Conservation (phyloP, 2,329 filamentous ascomycete species). For the Colletotrichum sp. region DNA sequence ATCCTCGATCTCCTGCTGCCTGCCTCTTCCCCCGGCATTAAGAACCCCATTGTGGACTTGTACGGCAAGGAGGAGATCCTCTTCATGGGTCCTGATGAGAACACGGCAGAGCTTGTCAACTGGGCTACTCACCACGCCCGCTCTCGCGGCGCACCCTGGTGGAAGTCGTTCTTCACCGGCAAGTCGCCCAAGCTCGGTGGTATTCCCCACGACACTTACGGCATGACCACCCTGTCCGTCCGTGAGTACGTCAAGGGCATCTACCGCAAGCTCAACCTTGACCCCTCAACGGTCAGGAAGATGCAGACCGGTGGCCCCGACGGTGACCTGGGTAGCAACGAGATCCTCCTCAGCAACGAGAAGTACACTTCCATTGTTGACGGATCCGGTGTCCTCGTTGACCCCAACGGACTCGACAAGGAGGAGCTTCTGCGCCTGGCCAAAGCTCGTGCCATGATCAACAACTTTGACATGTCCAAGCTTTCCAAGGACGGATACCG, state of each 20-base stretch:
- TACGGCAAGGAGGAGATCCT: slow-evolving; percentile 96
- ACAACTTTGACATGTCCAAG: slow-evolving; percentile 82
- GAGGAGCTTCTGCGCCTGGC: slow-evolving; percentile 85
- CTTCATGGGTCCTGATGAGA: slow-evolving; percentile 99
- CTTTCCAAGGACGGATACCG: slow-evolving; percentile 89
- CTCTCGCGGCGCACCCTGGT: slow-evolving; percentile 88
- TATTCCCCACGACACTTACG: slow-evolving; percentile 94
- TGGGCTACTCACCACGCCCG: slow-evolving; percentile 98
- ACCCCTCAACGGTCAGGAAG: slow-evolving; percentile 84
- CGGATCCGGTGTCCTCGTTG: slow-evolving; percentile 91
- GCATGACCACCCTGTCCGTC: slow-evolving; percentile 97
- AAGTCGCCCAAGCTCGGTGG: slow-evolving; percentile 96
- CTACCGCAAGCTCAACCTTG: slow-evolving; percentile 93
- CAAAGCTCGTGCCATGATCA: slow-evolving; percentile 87
- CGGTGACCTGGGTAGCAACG: slow-evolving; percentile 95
- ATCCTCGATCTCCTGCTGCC: slow-evolving; percentile 94
- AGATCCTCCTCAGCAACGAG: slow-evolving; percentile 94
- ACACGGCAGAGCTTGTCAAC: slow-evolving; percentile 94
- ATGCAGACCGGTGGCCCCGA: slow-evolving; percentile 98
- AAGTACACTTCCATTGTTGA: slow-evolving; percentile 97
- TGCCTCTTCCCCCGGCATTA: slow-evolving; percentile 92
- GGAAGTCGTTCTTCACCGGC: slow-evolving; percentile 99
- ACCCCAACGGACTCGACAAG: slow-evolving; percentile 87
- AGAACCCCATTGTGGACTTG: slow-evolving; percentile 96
- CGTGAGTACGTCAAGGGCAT: slow-evolving; percentile 96